Percentiles rank a stretch among this genome's conserved stretches.
phyloP scores from a whole-genome alignment of 2,329 filamentous ascomycete species.

The Neofusicoccum cordaticola region DNA sequence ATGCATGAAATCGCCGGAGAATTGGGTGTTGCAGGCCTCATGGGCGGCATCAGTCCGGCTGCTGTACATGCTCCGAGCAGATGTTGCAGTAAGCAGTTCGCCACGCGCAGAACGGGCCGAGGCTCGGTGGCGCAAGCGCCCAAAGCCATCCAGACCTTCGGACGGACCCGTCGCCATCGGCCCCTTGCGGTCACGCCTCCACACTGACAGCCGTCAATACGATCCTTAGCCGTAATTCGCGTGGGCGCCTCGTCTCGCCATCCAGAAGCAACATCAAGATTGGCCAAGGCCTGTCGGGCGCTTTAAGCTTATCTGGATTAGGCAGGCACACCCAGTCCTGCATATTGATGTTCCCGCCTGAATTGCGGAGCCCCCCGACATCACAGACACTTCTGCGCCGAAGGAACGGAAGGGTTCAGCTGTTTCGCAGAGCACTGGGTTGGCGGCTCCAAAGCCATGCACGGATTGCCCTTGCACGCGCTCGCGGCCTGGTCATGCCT shows the following conservation, averaged over 20 bases:
- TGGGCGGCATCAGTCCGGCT: neutral
- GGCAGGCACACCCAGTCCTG: neutral
- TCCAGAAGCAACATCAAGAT: neutral
- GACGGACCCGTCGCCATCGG: neutral
- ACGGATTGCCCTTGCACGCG: neutral
- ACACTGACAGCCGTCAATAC: neutral
- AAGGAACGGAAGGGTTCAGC: neutral
- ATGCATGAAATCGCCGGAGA: neutral
- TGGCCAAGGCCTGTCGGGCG: neutral
- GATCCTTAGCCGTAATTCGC: neutral
- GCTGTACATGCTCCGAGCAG: no score
- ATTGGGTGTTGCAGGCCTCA: neutral
- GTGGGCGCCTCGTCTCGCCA: neutral
- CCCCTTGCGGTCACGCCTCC: neutral
- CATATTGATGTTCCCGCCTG: neutral
- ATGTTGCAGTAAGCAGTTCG: neutral
- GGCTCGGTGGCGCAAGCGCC: neutral
- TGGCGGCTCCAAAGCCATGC: neutral
- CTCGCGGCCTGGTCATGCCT: no score
- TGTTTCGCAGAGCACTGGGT: neutral
- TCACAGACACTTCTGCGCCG: neutral
- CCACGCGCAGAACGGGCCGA: neutral
- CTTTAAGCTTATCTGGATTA: slow-evolving; percentile 6
- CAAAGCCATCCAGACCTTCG: neutral
- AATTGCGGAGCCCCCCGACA: neutral